Evolutionary conservation across 164 flowering plant genomes (phyloP), one percentile per base, ranked within the genome.

Genomic region (Echeveria elegans): DNA sequence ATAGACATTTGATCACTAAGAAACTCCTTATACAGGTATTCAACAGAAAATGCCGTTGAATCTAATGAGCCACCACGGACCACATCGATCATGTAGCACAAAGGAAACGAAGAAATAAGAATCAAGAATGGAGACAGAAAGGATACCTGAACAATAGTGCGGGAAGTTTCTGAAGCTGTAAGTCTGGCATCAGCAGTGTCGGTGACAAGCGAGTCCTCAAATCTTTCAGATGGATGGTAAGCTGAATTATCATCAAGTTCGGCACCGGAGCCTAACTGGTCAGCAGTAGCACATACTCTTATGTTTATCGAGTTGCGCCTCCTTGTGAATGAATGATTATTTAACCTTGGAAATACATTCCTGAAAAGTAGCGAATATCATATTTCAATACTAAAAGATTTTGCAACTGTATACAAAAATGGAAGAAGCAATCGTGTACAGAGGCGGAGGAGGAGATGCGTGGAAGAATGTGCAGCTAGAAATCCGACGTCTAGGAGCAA

Each of bases 221-320:
- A 80, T 24, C 86, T 94, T 72, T 92, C 97, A 73, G 67, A 88
- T 9, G 94, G 97, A 74, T 92, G 97, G 69, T 88, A 87, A 38
- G 69, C 64, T 12, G 80, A 68, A 76, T 73, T 78, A 29, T 76
- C 82, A 73, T 80, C 85, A 47, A 43, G 73, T 68, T 83, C 82
- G 34, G 83, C 77, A 26, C 67, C 79, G 16, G 88, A 79, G 15
- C 82, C 79, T 45, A 82, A 74, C 68, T 66, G 59, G 69, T 75
- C 82, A 0, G 75, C 78, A 16, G 74, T 67, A 6, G 86, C 92
- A 66, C 71, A 82, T 72, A 78, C 58, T 59, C 73, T 73, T 68
- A 31, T 79, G 73, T 65, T 77, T 18, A 34, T 34, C 21, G 58
- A 29, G 67, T 34, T 67, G 45, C 37, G 65, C 69, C 79, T 79